Percentiles rank a stretch among this genome's conserved stretches.
Evolutionary conservation across 1,284 basidiomycete species (phyloP).

Genomic region (Trichosporon inkin): DNA sequence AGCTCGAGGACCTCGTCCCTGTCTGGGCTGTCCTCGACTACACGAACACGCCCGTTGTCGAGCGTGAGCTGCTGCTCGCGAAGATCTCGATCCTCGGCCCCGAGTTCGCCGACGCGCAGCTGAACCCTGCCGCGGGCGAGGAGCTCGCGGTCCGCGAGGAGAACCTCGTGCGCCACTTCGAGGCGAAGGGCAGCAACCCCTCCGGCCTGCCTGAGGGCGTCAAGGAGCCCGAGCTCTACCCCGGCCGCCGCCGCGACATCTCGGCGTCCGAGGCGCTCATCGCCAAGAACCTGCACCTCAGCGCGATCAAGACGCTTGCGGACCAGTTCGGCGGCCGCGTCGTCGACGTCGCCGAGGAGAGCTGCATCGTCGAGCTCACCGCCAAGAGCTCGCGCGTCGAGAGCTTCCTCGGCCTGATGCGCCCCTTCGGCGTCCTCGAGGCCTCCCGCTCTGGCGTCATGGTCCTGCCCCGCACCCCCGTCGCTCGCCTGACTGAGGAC

Average conservation of each 20-base stretch:
- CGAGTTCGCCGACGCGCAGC: slow-evolving; percentile 90
- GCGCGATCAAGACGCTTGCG: slow-evolving; percentile 77
- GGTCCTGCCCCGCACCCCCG: slow-evolving; percentile 93
- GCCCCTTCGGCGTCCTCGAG: slow-evolving; percentile 94
- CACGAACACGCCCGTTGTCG: slow-evolving; percentile 81
- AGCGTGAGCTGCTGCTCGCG: slow-evolving; percentile 80
- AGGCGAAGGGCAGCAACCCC: slow-evolving; percentile 32
- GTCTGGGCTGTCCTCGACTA: slow-evolving; percentile 98
- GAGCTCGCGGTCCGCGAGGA: slow-evolving; percentile 21
- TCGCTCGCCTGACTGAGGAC: slow-evolving; percentile 64
- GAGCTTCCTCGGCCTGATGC: slow-evolving; percentile 84
- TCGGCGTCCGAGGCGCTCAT: slow-evolving; percentile 73
- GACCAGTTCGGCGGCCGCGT: slow-evolving; percentile 88
- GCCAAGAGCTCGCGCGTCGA: slow-evolving; percentile 89
- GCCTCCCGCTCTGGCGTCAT: slow-evolving; percentile 83
- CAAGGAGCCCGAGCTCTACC: slow-evolving; percentile 48
- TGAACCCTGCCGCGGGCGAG: slow-evolving; percentile 59
- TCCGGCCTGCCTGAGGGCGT: slow-evolving; percentile 69
- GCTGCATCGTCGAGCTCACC: slow-evolving; percentile 89
- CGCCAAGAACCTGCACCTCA: slow-evolving; percentile 83
- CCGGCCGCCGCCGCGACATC: slow-evolving; percentile 26
- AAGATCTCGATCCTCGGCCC: slow-evolving; percentile 96
- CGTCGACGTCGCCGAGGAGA: slow-evolving; percentile 91
- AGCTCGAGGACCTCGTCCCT: slow-evolving; percentile 90
- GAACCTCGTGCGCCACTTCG: slow-evolving; percentile 23